Evolutionary conservation across 2,329 filamentous ascomycete species (phyloP).

Genomic region (Aureobasidium sp.): DNA sequence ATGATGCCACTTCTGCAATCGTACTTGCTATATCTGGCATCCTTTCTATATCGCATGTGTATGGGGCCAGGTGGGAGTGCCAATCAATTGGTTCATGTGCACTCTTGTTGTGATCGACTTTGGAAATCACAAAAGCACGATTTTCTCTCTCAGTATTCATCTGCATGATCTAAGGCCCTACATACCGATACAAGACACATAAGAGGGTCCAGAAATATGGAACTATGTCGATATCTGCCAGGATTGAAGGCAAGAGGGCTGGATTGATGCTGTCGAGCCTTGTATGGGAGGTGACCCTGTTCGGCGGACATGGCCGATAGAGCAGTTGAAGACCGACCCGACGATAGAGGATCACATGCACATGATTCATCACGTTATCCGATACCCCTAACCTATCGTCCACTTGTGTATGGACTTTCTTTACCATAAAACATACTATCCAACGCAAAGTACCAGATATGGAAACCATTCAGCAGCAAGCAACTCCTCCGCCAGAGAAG

Average conservation of each 20-base stretch:
- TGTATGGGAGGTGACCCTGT: background rate
- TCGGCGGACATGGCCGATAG: background rate
- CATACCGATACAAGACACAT: background rate
- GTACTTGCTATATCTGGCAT: no score
- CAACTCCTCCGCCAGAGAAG: conserved; percentile 9
- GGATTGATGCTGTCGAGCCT: background rate
- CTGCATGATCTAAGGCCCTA: no score
- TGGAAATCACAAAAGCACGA: background rate
- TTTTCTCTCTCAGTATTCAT: background rate
- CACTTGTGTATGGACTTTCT: background rate
- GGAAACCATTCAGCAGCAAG: background rate
- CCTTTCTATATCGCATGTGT: no score
- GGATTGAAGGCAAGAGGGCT: no score
- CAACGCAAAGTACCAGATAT: background rate
- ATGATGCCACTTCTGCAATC: no score
- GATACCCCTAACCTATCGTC: background rate
- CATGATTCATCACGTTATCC: conserved; percentile 11
- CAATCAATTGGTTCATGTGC: no score
- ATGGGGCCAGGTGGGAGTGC: no score
- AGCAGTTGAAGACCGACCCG: conserved; percentile 5
- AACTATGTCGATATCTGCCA: background rate
- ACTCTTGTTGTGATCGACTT: no score
- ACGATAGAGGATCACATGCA: background rate
- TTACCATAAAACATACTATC: background rate
- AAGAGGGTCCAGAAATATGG: background rate